A percentile compares a stretch with the other conserved stretches of the same genome.
These are phyloP conservation scores for Trichoderma citrinoviride DNA, from an alignment of 2,329 filamentous ascomycete species.

Conservation along the genomic window DNA sequence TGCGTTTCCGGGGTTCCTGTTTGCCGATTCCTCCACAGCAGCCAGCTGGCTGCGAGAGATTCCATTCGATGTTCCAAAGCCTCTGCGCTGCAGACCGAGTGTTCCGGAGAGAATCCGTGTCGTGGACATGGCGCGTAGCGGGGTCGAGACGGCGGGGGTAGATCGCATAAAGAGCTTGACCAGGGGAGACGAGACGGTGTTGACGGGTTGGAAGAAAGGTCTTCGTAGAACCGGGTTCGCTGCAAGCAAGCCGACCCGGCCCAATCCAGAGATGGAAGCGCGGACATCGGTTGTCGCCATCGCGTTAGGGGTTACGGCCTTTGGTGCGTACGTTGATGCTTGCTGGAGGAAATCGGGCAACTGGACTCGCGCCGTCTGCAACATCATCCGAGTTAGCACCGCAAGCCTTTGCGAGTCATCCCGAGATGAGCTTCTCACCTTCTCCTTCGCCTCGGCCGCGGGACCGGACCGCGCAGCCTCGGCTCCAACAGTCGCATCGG, in stretches of 20 bases:
- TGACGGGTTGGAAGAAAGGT: constrained; percentile 29
- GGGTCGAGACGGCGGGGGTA: constrained; percentile 25
- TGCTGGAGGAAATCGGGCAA: constrained; percentile 34
- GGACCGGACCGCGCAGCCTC: constrained; percentile 21
- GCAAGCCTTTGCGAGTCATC: background rate
- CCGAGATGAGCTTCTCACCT: background rate
- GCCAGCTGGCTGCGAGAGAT: constrained; percentile 68
- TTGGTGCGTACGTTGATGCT: constrained; percentile 14
- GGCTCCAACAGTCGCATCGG: constrained; percentile 16
- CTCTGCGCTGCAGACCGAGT: constrained; percentile 24
- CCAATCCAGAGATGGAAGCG: constrained; percentile 28
- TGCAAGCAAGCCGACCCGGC: constrained; percentile 32
- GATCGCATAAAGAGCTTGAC: constrained; percentile 30
- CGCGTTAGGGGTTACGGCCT: background rate
- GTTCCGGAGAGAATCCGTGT: constrained; percentile 3
- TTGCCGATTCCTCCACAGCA: constrained; percentile 85
- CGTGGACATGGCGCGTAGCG: constrained; percentile 27
- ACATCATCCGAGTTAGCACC: constrained; percentile 21
- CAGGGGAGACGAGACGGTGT: constrained; percentile 25
- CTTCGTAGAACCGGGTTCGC: constrained; percentile 31
- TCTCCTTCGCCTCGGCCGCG: constrained; percentile 13
- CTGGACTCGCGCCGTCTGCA: constrained; percentile 23
- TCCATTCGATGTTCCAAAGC: constrained; percentile 46
- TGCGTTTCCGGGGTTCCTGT: constrained; percentile 84
- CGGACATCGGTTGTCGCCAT: constrained; percentile 6